Percentiles rank a stretch among this genome's conserved stretches.
These are phyloP conservation scores for Daedaleopsis sinensis DNA, from an alignment of 768 basidiomycete species.

Conservation along the genomic window DNA sequence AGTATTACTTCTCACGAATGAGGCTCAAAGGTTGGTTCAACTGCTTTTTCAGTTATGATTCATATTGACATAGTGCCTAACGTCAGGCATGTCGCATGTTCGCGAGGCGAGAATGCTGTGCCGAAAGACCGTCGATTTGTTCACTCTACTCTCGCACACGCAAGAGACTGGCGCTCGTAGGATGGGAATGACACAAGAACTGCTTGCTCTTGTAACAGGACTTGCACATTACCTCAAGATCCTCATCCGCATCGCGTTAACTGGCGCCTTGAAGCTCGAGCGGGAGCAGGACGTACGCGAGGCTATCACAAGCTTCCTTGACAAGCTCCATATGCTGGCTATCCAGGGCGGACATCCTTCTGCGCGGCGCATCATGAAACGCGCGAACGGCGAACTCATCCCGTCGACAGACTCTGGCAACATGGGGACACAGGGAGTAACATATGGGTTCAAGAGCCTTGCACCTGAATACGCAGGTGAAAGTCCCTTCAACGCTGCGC, in stretches of 20 bases:
- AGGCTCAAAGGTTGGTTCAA: conserved; percentile 79
- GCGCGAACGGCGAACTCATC: conserved; percentile 65
- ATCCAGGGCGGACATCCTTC: conserved; percentile 82
- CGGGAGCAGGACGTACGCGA: conserved; percentile 82
- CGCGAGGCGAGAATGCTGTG: conserved; percentile 98
- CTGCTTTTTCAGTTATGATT: neutral
- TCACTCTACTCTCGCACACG: conserved; percentile 93
- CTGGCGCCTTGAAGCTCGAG: conserved; percentile 94
- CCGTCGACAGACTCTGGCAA: conserved; percentile 48
- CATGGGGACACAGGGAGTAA: conserved; percentile 81
- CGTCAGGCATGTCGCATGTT: conserved; percentile 92
- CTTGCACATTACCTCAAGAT: conserved; percentile 99
- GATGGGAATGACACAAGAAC: conserved; percentile 96
- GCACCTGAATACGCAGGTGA: conserved; percentile 92
- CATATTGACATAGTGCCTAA: neutral
- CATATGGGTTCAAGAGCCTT: conserved; percentile 91
- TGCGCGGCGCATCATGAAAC: conserved; percentile 75
- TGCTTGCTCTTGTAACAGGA: conserved; percentile 97
- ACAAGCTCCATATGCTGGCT: conserved; percentile 90
- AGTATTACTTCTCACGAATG: conserved; percentile 79
- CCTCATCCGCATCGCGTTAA: conserved; percentile 95
- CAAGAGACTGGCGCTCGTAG: conserved; percentile 89
- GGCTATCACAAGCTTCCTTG: conserved; percentile 88
- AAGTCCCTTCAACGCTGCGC: conserved; percentile 65
- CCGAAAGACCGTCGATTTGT: conserved; percentile 97